phyloP scores from a whole-genome alignment of 2,329 filamentous ascomycete genomes.

The Elsinoe ampelina region DNA sequence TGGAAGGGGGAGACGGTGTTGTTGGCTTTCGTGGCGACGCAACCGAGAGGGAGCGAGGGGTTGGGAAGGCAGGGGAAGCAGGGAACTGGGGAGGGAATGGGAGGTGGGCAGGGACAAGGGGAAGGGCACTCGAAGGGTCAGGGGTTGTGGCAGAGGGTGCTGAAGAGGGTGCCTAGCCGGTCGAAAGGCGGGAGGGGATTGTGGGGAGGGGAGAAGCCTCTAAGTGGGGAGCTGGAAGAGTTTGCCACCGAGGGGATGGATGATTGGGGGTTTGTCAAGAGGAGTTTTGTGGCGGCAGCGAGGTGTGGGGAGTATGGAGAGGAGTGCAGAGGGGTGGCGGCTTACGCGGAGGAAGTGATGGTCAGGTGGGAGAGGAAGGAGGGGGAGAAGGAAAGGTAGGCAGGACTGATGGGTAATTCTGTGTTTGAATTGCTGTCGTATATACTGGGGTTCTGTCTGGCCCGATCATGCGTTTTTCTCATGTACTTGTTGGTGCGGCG shows the following conservation, averaged over 20 bases:
- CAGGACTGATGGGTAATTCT: not conserved
- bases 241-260: not conserved
- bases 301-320: not conserved
- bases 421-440: slow-evolving; percentile 1
- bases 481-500: not conserved
- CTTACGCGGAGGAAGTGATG: not conserved
- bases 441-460: not conserved
- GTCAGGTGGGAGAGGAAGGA: not conserved
- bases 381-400: not conserved
- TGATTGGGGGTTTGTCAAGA: not conserved
- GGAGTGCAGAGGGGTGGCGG: not conserved
- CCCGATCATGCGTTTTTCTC: not conserved
- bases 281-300: not conserved
- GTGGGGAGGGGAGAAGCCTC: not conserved
- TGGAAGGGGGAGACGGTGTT: not conserved
- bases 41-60: not conserved
- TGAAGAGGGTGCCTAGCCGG: not conserved
- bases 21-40: not conserved
- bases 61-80: no score
- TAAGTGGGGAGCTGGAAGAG: not conserved
- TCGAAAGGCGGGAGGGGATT: not conserved
- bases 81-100: no score
- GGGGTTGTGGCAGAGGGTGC: not conserved
- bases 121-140: not conserved
- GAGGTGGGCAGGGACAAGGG: no score